Percentiles rank a stretch among this genome's conserved stretches.
Conservation (phyloP, 768 basidiomycete genomes). For the Agrocybe pediades region DNA sequence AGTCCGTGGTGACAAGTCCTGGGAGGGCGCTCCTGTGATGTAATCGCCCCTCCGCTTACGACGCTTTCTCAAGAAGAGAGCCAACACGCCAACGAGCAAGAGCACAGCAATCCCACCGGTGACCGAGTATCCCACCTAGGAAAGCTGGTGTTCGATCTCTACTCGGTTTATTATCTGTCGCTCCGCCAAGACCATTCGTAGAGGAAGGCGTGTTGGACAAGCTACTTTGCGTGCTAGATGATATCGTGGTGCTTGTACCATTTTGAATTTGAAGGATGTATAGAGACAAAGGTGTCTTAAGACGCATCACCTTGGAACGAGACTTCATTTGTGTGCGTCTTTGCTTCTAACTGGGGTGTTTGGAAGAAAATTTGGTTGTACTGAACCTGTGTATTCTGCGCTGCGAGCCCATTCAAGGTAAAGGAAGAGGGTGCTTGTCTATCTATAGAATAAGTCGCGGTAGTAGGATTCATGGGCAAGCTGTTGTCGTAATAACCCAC, state of each 20-base stretch:
- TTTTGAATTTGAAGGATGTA: conserved; percentile 12
- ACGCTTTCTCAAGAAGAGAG: no score
- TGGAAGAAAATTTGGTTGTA: conserved; percentile 23
- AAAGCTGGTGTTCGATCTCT: no score
- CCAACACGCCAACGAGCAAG: no score
- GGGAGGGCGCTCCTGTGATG: no score
- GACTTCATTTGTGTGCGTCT: conserved; percentile 23
- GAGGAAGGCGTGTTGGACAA: no score
- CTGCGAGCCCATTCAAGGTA: not conserved
- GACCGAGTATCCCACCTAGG: no score
- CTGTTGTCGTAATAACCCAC: conserved; percentile 16
- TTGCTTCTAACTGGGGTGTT: conserved; percentile 15
- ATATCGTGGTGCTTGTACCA: not conserved
- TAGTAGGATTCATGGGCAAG: no score
- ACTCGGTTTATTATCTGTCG: no score
- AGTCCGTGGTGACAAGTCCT: no score
- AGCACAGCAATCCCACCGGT: no score
- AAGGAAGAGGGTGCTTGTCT: not conserved
- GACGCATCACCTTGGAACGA: conserved; percentile 19
- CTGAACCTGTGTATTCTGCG: not conserved
- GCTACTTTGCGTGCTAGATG: not conserved
- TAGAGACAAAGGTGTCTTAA: conserved; percentile 24
- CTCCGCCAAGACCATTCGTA: no score
- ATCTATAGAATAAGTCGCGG: not conserved
- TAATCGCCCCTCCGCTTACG: no score